Conservation (phyloP, 495 filamentous ascomycete genomes). For the Halenospora varia region DNA sequence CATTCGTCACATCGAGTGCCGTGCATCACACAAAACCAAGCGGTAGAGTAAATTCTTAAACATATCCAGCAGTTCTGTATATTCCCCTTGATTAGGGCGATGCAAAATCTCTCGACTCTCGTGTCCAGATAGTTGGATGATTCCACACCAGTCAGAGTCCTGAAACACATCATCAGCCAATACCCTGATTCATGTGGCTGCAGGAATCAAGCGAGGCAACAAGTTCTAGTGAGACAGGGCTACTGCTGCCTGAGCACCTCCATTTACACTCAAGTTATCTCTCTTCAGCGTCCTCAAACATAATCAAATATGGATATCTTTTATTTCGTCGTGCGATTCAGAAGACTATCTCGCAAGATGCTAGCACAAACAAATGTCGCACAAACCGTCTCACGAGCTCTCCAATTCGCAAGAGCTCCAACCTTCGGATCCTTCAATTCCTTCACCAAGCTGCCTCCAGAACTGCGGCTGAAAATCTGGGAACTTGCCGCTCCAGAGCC, state of each 20-base stretch:
- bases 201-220: not conserved
- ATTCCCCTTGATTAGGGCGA: too few relatives aligned
- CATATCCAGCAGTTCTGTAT: too few relatives aligned
- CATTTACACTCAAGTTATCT: too few relatives aligned
- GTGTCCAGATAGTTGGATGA: not conserved
- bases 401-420: not conserved
- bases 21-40: too few relatives aligned
- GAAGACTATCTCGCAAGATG: not conserved
- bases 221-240: not conserved
- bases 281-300: not conserved
- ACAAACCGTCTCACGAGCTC: not conserved
- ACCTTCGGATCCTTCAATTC: not conserved
- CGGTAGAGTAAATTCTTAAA: too few relatives aligned
- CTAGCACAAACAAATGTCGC: not conserved
- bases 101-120: not conserved
- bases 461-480: conserved; percentile 1
- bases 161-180: not conserved
- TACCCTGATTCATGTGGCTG: not conserved
- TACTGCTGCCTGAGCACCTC: too few relatives aligned
- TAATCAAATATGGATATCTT: not conserved
- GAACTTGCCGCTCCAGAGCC: not conserved
- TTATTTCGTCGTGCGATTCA: not conserved
- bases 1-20: too few relatives aligned
- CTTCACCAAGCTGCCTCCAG: not conserved
- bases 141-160: not conserved